These are phyloP conservation scores for Ganoderma sinense DNA, from an alignment of 1,284 basidiomycete species.

Conservation along the genomic window DNA sequence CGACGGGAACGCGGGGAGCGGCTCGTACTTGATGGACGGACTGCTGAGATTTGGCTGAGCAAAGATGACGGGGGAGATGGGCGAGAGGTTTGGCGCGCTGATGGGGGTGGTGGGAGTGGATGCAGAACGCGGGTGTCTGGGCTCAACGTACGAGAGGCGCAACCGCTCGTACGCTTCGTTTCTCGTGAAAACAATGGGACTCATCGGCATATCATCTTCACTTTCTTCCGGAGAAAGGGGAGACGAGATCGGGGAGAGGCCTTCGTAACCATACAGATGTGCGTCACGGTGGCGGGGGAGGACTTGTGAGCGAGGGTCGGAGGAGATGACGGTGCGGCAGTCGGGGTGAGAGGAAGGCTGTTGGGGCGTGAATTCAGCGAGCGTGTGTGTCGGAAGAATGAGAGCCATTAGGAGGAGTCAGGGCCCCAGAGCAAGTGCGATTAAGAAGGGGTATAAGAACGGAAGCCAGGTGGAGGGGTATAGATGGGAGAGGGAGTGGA, in stretches of 20 bases:
- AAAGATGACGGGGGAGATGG: conserved; percentile 23
- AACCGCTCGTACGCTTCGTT: conserved; percentile 28
- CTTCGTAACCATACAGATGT: conserved; percentile 5
- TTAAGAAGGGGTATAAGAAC: conserved; percentile 16
- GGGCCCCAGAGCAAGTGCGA: background rate
- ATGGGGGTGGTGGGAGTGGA: conserved; percentile 13
- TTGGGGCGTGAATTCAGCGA: conserved; percentile 19
- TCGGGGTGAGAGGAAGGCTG: conserved; percentile 18
- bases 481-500: conserved; percentile 20
- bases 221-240: conserved; percentile 30
- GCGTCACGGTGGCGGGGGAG: conserved; percentile 13
- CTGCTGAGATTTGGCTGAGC: conserved; percentile 26
- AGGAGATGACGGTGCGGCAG: conserved; percentile 18
- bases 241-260: conserved; percentile 12
- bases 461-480: conserved; percentile 23
- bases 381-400: conserved; percentile 24
- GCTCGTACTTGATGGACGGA: conserved; percentile 14
- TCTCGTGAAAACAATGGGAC: conserved; percentile 26
- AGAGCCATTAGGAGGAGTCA: conserved; percentile 29
- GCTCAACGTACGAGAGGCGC: conserved; percentile 20
- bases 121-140: background rate
- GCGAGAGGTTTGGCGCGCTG: conserved; percentile 7
- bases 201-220: conserved; percentile 28
- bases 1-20: conserved; percentile 19
- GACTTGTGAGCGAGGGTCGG: conserved; percentile 13